phyloP scores from a whole-genome alignment of 2,329 filamentous ascomycete genomes.

The Parastagonospora nodorum region DNA sequence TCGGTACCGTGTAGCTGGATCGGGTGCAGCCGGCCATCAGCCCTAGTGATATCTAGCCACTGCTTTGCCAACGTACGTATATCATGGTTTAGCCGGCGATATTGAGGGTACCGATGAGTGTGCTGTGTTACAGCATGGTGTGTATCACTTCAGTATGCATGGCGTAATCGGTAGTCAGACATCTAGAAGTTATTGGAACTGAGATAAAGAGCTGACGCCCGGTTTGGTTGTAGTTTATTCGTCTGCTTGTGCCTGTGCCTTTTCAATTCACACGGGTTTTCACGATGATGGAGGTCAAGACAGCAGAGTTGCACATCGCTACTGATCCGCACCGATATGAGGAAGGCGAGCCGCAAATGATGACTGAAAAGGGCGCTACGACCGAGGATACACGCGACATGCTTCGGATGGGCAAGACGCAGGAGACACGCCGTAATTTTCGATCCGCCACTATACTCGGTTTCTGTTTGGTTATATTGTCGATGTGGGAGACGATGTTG shows the following conservation, averaged over 20 bases:
- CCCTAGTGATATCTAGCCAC: too few relatives aligned
- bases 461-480: constrained; percentile 24
- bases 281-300: constrained; percentile 14
- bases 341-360: constrained; percentile 7
- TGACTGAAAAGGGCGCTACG: constrained; percentile 21
- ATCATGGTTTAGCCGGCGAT: too few relatives aligned
- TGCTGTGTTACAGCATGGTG: too few relatives aligned
- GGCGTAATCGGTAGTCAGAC: too few relatives aligned
- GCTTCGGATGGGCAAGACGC: constrained; percentile 30
- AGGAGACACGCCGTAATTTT: constrained; percentile 23
- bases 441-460: constrained; percentile 19
- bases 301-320: constrained; percentile 10
- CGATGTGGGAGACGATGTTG: constrained; percentile 27
- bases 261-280: neutral
- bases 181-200: too few relatives aligned
- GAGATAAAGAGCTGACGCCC: too few relatives aligned
- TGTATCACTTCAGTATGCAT: too few relatives aligned
- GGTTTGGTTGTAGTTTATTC: too few relatives aligned
- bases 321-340: constrained; percentile 9
- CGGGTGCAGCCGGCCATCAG: too few relatives aligned
- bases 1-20: too few relatives aligned
- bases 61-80: too few relatives aligned
- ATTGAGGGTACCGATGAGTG: too few relatives aligned
- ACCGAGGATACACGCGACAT: constrained; percentile 23
- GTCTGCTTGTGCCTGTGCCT: neutral